Conservation (phyloP, 2,329 filamentous ascomycete genomes). For the Orbilia oligospora region DNA sequence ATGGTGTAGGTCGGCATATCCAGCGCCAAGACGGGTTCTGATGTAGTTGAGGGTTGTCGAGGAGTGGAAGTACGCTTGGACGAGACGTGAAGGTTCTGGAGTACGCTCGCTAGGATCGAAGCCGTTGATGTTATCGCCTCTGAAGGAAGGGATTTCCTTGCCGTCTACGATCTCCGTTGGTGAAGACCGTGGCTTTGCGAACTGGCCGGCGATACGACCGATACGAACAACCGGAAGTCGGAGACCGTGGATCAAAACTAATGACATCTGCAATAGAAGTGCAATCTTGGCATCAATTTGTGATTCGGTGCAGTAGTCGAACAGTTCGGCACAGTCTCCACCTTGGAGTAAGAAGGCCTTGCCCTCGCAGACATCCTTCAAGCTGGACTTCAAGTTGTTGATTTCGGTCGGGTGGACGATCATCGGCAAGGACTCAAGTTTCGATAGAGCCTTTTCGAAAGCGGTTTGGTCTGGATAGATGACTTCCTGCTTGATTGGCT, state of each 20-base stretch:
- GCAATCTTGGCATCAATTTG: constrained; percentile 98
- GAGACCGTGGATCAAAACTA: constrained; percentile 92
- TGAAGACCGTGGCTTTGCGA: constrained; percentile 93
- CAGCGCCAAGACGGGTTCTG: constrained; percentile 83
- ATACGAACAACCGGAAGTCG: constrained; percentile 89
- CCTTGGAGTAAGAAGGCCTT: constrained; percentile 95
- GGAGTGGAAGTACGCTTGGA: constrained; percentile 95
- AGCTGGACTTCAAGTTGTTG: constrained; percentile 79
- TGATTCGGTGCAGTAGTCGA: constrained; percentile 85
- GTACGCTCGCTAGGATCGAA: constrained; percentile 81
- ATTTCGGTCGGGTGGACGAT: constrained; percentile 87
- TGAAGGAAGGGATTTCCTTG: constrained; percentile 86
- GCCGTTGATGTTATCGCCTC: constrained; percentile 95
- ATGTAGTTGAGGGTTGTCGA: constrained; percentile 95
- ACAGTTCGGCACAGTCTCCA: constrained; percentile 96
- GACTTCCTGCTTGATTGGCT: constrained; percentile 83
- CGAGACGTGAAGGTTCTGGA: constrained; percentile 85
- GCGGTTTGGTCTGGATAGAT: constrained; percentile 76
- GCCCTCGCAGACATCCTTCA: constrained; percentile 88
- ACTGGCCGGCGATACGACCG: constrained; percentile 96
- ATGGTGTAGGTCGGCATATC: constrained; percentile 92
- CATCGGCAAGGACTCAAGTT: constrained; percentile 80
- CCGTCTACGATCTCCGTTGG: constrained; percentile 87
- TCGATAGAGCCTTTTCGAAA: constrained; percentile 74
- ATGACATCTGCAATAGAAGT: constrained; percentile 94